Evolutionary conservation across 305 asterid species (phyloP), one percentile per base, ranked within the genome.

Genomic region (Fraxinus velutina): DNA sequence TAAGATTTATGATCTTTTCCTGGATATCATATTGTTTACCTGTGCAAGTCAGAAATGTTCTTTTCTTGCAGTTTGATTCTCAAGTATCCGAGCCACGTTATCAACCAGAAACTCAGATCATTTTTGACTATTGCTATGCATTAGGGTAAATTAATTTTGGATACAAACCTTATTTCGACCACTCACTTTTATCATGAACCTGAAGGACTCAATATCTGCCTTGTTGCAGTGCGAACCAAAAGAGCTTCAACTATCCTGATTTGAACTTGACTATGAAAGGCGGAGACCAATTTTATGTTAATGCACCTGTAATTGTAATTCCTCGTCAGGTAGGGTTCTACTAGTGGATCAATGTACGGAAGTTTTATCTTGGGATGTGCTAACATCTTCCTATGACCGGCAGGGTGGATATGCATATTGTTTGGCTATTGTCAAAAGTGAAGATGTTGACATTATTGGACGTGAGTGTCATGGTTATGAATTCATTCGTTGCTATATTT

Each of bases 251-350:
- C 22, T n/a, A 71, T 70, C 99, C 99, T 9, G 44, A 44, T 62
- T 76, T 95, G 87, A 91, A 86, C 90, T 86, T 95, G 66, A 95
- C 97, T 3, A 92, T 92, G 94, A 86, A 87, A 84, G 98, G 99
- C 21, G 99, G 99, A 78, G 76, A 76, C 80, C 83, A 79, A 29
- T 50, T 50, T 50, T 50, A 50, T 50, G 62, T 50, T n/a, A 50
- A 50, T 15, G 62, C 62, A 50, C 62, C 98, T 0, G 80, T 90
- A 8, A 47, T 92, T 75, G 73, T 82, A 66, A 71, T 94, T 84
- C 80, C 86, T 2, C 87, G 86, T 17, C 44, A 27, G 89, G 99
- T 95, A 78, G 86, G 88, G 55, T 75, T 60, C 36, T 74, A 74
- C 29, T 5, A 60, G 17, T 24, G 27, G 60, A 29, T 84, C 24